phyloP scores from a whole-genome alignment of 768 basidiomycete genomes.

The Lactifluus echinatus region DNA sequence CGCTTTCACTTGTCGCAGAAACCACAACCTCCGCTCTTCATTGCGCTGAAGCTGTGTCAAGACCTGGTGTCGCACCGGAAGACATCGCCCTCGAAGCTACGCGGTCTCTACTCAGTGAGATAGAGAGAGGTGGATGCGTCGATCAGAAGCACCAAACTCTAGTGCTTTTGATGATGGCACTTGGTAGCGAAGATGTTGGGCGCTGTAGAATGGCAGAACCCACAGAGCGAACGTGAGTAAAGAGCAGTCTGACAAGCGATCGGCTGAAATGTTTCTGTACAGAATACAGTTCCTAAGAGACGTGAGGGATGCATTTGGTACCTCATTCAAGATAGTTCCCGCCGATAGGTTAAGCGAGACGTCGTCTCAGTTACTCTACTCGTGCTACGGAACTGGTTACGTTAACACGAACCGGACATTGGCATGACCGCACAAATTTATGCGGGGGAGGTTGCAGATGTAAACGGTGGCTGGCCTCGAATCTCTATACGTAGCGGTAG shows the following conservation, averaged over 20 bases:
- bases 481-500: no score
- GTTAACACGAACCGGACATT: constrained; percentile 78
- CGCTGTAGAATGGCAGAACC: constrained; percentile 81
- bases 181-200: constrained; percentile 97
- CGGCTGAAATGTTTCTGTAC: constrained; percentile 14
- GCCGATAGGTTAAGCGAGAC: constrained; percentile 41
- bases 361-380: constrained; percentile 59
- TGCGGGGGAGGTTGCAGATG: not conserved
- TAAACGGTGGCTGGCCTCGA: not conserved
- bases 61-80: constrained; percentile 81
- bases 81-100: constrained; percentile 83
- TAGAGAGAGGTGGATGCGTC: constrained; percentile 79
- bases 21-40: constrained; percentile 86
- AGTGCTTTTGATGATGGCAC: constrained; percentile 81
- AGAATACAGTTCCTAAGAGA: constrained; percentile 93
- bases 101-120: constrained; percentile 67
- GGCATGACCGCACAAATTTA: constrained; percentile 34
- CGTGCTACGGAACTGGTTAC: constrained; percentile 90
- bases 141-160: constrained; percentile 85
- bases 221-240: constrained; percentile 57
- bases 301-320: constrained; percentile 73
- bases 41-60: constrained; percentile 78
- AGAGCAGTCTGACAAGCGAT: not conserved
- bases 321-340: constrained; percentile 82
- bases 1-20: constrained; percentile 81